phyloP scores from a whole-genome alignment of 2,329 filamentous ascomycete species.

The Sporothrix mexicana region DNA sequence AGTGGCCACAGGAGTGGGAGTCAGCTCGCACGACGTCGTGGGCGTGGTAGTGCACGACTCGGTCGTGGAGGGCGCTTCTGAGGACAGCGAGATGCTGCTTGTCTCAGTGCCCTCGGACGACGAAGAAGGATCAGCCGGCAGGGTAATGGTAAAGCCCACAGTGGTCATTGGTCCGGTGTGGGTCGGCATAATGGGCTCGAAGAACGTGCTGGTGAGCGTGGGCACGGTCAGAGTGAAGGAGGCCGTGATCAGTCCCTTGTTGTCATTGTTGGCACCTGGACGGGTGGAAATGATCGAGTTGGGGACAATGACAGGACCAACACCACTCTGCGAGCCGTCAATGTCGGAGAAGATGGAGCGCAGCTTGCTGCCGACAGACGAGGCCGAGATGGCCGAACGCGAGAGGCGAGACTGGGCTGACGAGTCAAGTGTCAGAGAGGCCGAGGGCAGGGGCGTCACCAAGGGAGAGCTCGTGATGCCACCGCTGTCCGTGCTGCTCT shows the following conservation, averaged over 20 bases:
- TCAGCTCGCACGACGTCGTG: neutral
- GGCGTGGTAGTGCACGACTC: neutral
- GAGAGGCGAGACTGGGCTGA: neutral
- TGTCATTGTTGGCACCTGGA: neutral
- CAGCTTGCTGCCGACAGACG: neutral
- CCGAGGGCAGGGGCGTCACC: neutral
- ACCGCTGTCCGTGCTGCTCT: too few relatives aligned
- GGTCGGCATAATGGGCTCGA: conserved; percentile 2
- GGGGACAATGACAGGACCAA: neutral
- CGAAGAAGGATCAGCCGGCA: neutral
- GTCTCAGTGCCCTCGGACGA: neutral
- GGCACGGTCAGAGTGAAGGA: conserved; percentile 37
- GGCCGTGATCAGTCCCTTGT: conserved; percentile 36
- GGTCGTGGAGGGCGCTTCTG: neutral
- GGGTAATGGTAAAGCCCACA: conserved; percentile 30
- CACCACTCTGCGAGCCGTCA: conserved; percentile 11
- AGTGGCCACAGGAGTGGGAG: neutral
- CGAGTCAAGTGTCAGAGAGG: conserved; percentile 11
- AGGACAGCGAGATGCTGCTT: neutral
- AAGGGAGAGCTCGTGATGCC: neutral
- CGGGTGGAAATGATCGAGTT: conserved; percentile 6
- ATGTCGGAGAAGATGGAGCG: conserved; percentile 27
- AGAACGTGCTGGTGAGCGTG: conserved; percentile 22
- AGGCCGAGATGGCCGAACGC: neutral
- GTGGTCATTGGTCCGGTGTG: conserved; percentile 29